Evolutionary conservation across 2,329 filamentous ascomycete genomes (phyloP).

Genomic region (Fusarium guadeloupense): DNA sequence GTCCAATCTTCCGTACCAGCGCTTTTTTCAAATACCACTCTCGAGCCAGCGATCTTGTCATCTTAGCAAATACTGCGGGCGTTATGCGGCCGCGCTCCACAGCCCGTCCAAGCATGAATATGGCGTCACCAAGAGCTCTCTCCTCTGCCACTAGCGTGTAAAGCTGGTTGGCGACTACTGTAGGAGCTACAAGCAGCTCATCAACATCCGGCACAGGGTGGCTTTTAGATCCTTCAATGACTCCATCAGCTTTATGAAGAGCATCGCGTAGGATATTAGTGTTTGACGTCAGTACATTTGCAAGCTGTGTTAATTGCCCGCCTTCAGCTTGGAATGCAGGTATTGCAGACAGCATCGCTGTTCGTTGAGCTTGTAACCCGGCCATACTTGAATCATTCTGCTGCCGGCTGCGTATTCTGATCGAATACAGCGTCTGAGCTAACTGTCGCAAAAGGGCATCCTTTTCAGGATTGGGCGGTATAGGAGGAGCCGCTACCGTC

Average conservation of each 20-base stretch:
- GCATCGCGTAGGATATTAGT: slow-evolving; percentile 80
- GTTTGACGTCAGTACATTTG: slow-evolving; percentile 77
- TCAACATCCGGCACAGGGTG: slow-evolving; percentile 82
- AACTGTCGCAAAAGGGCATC: slow-evolving; percentile 84
- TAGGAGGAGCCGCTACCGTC: slow-evolving; percentile 76
- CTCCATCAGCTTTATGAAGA: slow-evolving; percentile 79
- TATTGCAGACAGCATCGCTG: slow-evolving; percentile 77
- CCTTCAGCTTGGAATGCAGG: slow-evolving; percentile 78
- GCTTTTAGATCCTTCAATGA: slow-evolving; percentile 76
- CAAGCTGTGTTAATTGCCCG: slow-evolving; percentile 74
- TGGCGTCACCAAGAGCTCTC: slow-evolving; percentile 82
- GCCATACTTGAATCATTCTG: slow-evolving; percentile 80
- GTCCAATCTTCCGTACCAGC: slow-evolving; percentile 78
- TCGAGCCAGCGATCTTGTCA: slow-evolving; percentile 76
- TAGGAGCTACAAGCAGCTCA: slow-evolving; percentile 91
- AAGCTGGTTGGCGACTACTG: slow-evolving; percentile 90
- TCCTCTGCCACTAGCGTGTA: slow-evolving; percentile 92
- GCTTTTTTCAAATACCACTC: slow-evolving; percentile 89
- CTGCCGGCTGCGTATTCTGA: slow-evolving; percentile 72
- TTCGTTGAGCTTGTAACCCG: slow-evolving; percentile 80
- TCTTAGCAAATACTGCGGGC: slow-evolving; percentile 79
- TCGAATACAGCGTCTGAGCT: slow-evolving; percentile 72
- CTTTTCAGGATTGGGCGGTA: slow-evolving; percentile 95
- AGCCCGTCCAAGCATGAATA: slow-evolving; percentile 81
- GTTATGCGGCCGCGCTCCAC: slow-evolving; percentile 77